Evolutionary conservation across 2,329 filamentous ascomycete species (phyloP).

Genomic region (Aspergillus nomiae): DNA sequence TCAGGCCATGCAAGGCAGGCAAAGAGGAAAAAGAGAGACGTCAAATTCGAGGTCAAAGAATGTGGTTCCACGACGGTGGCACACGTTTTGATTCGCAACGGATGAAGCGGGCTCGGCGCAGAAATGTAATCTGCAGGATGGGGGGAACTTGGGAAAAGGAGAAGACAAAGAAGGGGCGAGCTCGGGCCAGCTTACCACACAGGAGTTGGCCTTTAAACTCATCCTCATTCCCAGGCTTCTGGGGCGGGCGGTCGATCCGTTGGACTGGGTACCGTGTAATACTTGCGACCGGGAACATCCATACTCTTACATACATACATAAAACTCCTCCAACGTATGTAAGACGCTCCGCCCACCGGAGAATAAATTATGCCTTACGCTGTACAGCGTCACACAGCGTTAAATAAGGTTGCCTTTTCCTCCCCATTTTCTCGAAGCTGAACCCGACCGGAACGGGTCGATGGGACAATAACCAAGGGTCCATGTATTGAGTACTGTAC

Average conservation of each 20-base stretch:
- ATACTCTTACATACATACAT: neutral
- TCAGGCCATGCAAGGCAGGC: neutral
- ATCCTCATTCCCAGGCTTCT: conserved; percentile 8
- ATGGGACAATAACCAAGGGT: neutral
- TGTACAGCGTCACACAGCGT: conserved; percentile 1
- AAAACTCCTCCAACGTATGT: neutral
- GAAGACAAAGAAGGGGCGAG: neutral
- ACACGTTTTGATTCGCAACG: neutral
- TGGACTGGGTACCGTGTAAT: conserved; percentile 7
- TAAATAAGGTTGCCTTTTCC: neutral
- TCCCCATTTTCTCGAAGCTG: neutral
- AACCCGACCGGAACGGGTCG: neutral
- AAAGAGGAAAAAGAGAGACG: neutral
- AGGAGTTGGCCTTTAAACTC: neutral
- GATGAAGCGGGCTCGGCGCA: neutral
- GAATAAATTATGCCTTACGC: conserved; percentile 3
- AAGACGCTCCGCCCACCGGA: neutral
- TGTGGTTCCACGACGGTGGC: conserved; percentile 2
- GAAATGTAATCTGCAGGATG: neutral
- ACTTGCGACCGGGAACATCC: neutral
- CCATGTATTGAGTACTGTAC: neutral
- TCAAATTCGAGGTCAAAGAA: conserved; percentile 1
- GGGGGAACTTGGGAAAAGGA: neutral
- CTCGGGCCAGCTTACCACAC: conserved; percentile 1
- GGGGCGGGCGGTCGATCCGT: conserved; percentile 7